Conservation (phyloP, 2,329 filamentous ascomycete species). For the Neonectria neomacrospora region DNA sequence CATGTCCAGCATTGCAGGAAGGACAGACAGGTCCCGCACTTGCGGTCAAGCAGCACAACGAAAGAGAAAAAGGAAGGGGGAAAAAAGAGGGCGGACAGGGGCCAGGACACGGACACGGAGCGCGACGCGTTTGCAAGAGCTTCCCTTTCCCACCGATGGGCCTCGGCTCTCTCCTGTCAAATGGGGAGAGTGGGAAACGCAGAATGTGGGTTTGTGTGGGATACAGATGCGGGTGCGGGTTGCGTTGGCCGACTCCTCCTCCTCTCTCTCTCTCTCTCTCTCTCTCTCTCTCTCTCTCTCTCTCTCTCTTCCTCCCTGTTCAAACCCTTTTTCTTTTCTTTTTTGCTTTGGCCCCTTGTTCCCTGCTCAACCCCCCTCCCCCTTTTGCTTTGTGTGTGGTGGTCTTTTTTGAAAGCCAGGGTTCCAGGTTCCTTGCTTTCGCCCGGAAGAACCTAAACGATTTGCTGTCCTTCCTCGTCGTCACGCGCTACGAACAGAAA, state of each 20-base stretch:
- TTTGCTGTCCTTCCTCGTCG: constrained; percentile 34
- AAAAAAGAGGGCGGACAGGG: not conserved
- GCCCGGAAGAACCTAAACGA: constrained; percentile 23
- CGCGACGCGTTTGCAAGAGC: constrained; percentile 9
- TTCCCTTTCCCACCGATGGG: constrained; percentile 11
- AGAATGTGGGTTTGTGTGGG: not conserved
- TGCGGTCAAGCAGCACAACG: constrained; percentile 12
- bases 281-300: not conserved
- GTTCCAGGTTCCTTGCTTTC: constrained; percentile 24
- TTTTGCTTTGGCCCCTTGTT: constrained; percentile 7
- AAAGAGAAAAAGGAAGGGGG: not conserved
- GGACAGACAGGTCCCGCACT: constrained; percentile 2
- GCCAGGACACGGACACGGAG: constrained; percentile 3
- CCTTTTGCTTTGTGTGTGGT: not conserved
- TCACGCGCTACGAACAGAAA: constrained; percentile 11
- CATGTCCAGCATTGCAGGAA: constrained; percentile 14
- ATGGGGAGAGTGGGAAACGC: not conserved
- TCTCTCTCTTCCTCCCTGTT: not conserved
- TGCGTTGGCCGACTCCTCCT: constrained; percentile 18
- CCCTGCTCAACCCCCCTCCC: constrained; percentile 8
- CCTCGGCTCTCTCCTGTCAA: not conserved
- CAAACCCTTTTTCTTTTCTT: not conserved
- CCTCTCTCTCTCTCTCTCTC: not conserved
- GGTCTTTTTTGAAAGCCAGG: constrained; percentile 10
- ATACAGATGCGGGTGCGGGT: constrained; percentile 9